Percentiles rank a stretch among this genome's conserved stretches.
Evolutionary conservation across 805 yeast genomes (phyloP).

Genomic region (Aciculoconidium aculeatum): DNA sequence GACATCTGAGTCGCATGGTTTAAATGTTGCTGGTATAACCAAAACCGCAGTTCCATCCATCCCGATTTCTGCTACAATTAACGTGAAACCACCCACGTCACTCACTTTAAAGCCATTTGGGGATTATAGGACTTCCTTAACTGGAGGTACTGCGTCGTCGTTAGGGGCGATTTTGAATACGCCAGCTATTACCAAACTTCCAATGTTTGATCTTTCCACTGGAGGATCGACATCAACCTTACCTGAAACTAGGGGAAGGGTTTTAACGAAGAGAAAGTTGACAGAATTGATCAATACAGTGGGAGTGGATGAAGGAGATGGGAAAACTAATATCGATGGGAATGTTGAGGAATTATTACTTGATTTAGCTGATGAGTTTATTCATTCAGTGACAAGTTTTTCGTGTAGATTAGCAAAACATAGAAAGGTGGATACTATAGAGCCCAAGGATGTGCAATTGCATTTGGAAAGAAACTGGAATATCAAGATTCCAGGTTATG

Average conservation of each 20-base stretch:
- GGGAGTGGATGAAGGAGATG: conserved; percentile 85
- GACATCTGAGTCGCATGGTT: conserved; percentile 13
- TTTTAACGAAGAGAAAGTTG: conserved; percentile 82
- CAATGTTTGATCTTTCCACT: conserved; percentile 64
- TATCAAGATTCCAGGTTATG: conserved; percentile 87
- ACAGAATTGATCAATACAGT: conserved; percentile 80
- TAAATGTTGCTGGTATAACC: conserved; percentile 35
- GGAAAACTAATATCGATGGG: conserved; percentile 86
- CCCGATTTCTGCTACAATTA: conserved; percentile 65
- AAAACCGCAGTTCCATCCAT: conserved; percentile 59
- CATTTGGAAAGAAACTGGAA: conserved; percentile 94
- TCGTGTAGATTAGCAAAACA: conserved; percentile 95
- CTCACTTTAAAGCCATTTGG: conserved; percentile 54
- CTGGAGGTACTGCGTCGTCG: conserved; percentile 78
- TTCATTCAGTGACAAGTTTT: conserved; percentile 82
- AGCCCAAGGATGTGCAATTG: conserved; percentile 83
- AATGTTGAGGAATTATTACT: conserved; percentile 88
- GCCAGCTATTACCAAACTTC: conserved; percentile 70
- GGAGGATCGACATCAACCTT: conserved; percentile 23
- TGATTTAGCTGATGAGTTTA: conserved; percentile 94
- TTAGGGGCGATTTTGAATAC: conserved; percentile 60
- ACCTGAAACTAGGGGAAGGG: conserved; percentile 65
- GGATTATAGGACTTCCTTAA: conserved; percentile 63
- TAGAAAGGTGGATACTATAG: conserved; percentile 80
- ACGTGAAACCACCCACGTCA: conserved; percentile 61